Conservation (phyloP, 768 basidiomycete species). For the Podaxis sp. region DNA sequence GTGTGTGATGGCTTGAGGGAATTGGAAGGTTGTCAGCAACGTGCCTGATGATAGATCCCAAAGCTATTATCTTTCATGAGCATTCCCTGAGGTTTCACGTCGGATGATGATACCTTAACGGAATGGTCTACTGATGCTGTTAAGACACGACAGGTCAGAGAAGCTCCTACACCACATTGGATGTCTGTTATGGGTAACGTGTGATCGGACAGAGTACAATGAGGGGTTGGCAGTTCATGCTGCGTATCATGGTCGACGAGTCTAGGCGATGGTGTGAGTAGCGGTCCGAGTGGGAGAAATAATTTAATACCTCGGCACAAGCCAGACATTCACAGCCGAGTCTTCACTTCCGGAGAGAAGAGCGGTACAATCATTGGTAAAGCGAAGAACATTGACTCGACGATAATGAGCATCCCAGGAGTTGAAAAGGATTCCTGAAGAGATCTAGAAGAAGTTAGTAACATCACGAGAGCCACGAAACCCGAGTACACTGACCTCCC, state of each 20-base stretch:
- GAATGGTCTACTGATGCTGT: conserved; percentile 87
- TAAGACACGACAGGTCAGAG: conserved; percentile 72
- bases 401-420: conserved; percentile 97
- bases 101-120: conserved; percentile 60
- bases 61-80: conserved; percentile 38
- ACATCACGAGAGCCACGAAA: background rate
- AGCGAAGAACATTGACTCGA: conserved; percentile 74
- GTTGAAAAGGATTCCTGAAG: conserved; percentile 90
- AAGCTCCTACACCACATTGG: conserved; percentile 71
- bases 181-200: conserved; percentile 87
- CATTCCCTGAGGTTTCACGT: conserved; percentile 10
- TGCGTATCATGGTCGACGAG: conserved; percentile 72
- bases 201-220: conserved; percentile 83
- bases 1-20: conserved; percentile 69
- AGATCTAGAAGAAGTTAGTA: conserved; percentile 44
- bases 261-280: conserved; percentile 35
- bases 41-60: conserved; percentile 77
- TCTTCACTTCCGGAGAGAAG: conserved; percentile 89
- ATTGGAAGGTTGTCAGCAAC: conserved; percentile 83
- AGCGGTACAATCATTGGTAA: conserved; percentile 76
- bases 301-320: conserved; percentile 67
- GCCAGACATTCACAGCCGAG: conserved; percentile 86
- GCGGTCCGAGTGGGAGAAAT: conserved; percentile 15
- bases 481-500: conserved; percentile 69
- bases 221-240: conserved; percentile 71